Percentiles rank a stretch among this genome's conserved stretches.
Conservation (phyloP, 192 early-diverging fungal genomes). For the Jimgerdemannia lactiflua region DNA sequence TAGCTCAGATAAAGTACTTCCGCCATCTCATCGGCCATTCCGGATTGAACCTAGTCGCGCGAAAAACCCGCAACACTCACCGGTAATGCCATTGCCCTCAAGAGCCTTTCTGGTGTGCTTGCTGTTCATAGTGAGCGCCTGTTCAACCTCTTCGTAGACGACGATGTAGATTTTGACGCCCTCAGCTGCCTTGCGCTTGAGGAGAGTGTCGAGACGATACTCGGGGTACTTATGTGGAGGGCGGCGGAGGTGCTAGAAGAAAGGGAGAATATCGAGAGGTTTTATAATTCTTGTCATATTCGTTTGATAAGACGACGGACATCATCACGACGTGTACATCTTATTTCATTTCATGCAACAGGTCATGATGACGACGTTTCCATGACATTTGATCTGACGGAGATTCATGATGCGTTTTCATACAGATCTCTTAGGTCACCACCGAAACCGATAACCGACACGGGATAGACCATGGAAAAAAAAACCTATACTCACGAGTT, state of each 20-base stretch:
- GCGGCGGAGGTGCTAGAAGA: conserved; percentile 65
- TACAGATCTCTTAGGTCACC: too few relatives aligned
- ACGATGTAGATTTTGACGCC: conserved; percentile 88
- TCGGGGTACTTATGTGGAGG: conserved; percentile 74
- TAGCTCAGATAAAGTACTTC: too few relatives aligned
- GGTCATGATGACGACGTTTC: too few relatives aligned
- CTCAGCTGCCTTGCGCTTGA: conserved; percentile 80
- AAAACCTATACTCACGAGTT: conserved; percentile 49
- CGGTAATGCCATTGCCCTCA: conserved; percentile 48
- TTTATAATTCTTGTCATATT: too few relatives aligned
- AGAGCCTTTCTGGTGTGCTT: conserved; percentile 75
- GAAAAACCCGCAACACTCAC: conserved; percentile 67
- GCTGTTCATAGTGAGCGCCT: conserved; percentile 74
- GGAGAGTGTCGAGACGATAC: conserved; percentile 74
- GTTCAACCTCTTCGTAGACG: conserved; percentile 83
- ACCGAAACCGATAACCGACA: neutral
- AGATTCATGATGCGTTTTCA: too few relatives aligned
- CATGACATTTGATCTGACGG: too few relatives aligned
- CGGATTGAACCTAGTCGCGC: too few relatives aligned
- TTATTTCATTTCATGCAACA: too few relatives aligned
- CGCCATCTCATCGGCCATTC: too few relatives aligned
- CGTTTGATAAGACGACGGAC: too few relatives aligned
- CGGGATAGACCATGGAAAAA: neutral
- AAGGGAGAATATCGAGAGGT: neutral
- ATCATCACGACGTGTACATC: too few relatives aligned